Evolutionary conservation across 2,329 filamentous ascomycete genomes (phyloP).

Genomic region (Fusarium xylarioides): DNA sequence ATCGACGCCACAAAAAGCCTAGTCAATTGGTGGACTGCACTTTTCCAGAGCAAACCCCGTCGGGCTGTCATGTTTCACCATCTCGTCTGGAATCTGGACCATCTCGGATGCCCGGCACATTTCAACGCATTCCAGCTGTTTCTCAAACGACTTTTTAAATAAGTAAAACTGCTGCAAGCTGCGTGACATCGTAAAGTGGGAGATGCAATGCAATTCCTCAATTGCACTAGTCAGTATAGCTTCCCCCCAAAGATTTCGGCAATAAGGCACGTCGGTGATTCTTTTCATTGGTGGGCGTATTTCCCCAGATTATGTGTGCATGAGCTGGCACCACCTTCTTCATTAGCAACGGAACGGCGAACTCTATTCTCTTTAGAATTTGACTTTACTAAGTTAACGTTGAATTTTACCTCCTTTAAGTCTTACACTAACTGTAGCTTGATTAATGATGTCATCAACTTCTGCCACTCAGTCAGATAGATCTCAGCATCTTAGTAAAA

Average conservation of each 20-base stretch:
- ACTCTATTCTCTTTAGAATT: background rate
- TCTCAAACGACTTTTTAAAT: background rate
- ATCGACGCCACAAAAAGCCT: background rate
- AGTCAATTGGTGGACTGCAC: conserved; percentile 21
- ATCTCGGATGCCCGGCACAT: conserved; percentile 20
- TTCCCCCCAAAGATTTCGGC: background rate
- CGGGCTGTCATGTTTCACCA: conserved; percentile 26
- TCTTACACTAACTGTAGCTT: fast-evolving
- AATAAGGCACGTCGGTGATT: background rate
- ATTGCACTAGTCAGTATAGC: background rate
- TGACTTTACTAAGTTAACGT: background rate
- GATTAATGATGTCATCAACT: too few relatives aligned
- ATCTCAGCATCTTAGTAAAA: too few relatives aligned
- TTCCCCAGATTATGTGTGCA: background rate
- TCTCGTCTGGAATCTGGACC: background rate
- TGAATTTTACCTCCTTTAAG: background rate
- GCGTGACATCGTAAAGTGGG: background rate
- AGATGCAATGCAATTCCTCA: background rate
- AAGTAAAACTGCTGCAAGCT: background rate
- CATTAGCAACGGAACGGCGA: background rate
- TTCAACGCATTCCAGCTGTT: background rate
- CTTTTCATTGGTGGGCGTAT: background rate
- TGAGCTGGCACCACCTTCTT: background rate
- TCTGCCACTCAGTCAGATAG: too few relatives aligned
- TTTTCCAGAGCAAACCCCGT: conserved; percentile 4